Base-by-base conservation (phyloP, 2,329 filamentous ascomycete genomes). In the Neopestalotiopsis sp. region DNA sequence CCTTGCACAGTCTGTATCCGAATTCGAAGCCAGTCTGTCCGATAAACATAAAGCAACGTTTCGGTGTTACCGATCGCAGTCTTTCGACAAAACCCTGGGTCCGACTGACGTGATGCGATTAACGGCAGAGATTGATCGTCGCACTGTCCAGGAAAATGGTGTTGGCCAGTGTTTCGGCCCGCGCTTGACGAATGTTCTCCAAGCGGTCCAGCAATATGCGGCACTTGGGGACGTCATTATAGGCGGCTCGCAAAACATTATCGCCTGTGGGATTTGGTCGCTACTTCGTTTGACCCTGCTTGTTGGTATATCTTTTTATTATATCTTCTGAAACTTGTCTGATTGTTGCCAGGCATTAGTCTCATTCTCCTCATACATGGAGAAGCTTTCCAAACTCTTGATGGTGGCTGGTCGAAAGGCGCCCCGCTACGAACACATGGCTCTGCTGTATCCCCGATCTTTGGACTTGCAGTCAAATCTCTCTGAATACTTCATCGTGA, bases 241-340 rank as follows among this genome's bases (percentile, higher is more conserved):
- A 1, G 28, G 57, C 9, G 57, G 57, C 1, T 32, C 57, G 2
- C 57, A 59, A 5, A 59, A 59, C 2, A 28, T 59, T 4, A 3
- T 59, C 30, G 57, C 57, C 20, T 59, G 57, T 32, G 57, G 57
- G 14, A 20, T 59, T 6, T 59, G 57, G 57, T 59, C 57, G 6
- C 4, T 59, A 4, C 3, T 59, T 1, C 24, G 57, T 4, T 6
- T 32, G 3, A 59, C n/a, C n/a, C n/a, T n/a, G n/a, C n/a, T n/a
- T n/a, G n/a, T n/a, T n/a, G n/a, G n/a, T n/a, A n/a, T n/a, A n/a
- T n/a, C n/a, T n/a, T n/a, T n/a, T n/a, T n/a, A n/a, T n/a, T n/a
- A n/a, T n/a, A n/a, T n/a, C n/a, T n/a, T n/a, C n/a, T n/a, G n/a
- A n/a, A n/a, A 30, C n/a, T 28, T 24, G 56, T 2, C 56, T 59